Evolutionary conservation across 2,329 filamentous ascomycete genomes (phyloP).

Genomic region (Diaporthe humulicola): DNA sequence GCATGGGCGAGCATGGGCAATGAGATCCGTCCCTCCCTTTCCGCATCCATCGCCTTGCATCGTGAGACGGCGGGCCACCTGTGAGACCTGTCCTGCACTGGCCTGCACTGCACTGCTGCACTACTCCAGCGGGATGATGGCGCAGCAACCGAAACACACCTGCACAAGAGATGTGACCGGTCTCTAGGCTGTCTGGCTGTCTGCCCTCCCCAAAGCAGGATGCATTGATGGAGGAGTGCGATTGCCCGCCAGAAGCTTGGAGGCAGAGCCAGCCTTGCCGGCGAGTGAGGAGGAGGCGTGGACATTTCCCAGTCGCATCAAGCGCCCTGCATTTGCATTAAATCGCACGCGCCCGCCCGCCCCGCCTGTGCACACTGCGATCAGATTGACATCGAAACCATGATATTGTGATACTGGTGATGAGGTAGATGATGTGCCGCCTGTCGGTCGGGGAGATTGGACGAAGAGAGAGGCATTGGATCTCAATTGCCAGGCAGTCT

Average conservation of each 20-base stretch:
- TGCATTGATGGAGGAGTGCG: conserved; percentile 3
- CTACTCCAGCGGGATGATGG: background rate
- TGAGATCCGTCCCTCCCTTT: background rate
- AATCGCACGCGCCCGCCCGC: conserved; percentile 13
- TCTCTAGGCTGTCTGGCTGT: background rate
- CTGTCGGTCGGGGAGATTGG: background rate
- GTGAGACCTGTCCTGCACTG: conserved; percentile 5
- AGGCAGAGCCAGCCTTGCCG: background rate
- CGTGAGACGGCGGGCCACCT: conserved; percentile 14
- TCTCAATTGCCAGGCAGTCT: background rate
- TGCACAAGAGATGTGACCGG: background rate
- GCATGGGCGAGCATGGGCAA: background rate
- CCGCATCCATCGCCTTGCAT: conserved; percentile 27
- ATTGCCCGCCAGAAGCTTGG: background rate
- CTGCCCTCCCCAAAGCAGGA: background rate
- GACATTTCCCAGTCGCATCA: conserved; percentile 1
- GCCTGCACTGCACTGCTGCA: background rate
- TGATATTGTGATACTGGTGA: background rate
- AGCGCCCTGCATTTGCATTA: conserved; percentile 19
- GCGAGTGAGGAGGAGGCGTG: background rate
- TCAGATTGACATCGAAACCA: background rate
- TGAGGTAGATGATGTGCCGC: background rate
- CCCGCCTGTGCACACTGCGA: background rate
- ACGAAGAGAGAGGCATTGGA: conserved; percentile 2
- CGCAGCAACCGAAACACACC: conserved; percentile 19